Evolutionary conservation across 2,329 filamentous ascomycete genomes (phyloP).

Genomic region (Samsoniella hepiali): DNA sequence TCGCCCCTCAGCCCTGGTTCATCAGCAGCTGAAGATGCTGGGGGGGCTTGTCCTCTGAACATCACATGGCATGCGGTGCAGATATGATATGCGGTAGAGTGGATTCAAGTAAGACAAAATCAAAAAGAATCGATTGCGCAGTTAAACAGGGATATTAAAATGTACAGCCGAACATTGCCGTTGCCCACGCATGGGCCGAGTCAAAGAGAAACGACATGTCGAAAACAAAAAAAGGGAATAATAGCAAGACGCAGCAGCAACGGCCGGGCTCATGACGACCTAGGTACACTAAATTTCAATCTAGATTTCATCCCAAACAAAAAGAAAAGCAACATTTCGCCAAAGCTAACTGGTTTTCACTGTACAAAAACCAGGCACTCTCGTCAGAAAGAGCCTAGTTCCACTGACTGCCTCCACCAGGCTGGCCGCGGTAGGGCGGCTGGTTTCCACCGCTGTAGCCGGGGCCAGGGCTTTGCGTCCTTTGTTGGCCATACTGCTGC

Average conservation of each 20-base stretch:
- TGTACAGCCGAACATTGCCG: neutral
- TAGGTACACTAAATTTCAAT: neutral
- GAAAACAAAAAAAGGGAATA: neutral
- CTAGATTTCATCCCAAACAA: slow-evolving; percentile 6
- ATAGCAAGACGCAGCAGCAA: slow-evolving; percentile 1
- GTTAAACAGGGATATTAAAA: slow-evolving; percentile 5
- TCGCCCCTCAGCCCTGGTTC: neutral
- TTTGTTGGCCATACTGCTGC: slow-evolving; percentile 6
- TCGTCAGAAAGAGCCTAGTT: neutral
- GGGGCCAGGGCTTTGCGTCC: slow-evolving; percentile 18
- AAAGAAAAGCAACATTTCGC: neutral
- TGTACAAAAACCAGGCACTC: neutral
- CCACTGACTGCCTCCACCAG: slow-evolving; percentile 7
- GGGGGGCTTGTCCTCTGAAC: neutral
- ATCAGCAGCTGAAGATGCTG: neutral
- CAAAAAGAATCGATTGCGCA: neutral
- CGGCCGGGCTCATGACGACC: slow-evolving; percentile 14
- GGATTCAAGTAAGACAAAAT: neutral
- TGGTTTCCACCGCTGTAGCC: slow-evolving; percentile 10
- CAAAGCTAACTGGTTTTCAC: neutral
- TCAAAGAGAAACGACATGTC: neutral
- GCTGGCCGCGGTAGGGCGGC: slow-evolving; percentile 15
- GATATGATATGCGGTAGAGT: neutral
- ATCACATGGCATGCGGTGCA: neutral
- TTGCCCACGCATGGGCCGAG: neutral